A percentile compares a stretch with the other conserved stretches of the same genome.
These are phyloP conservation scores for Globisporangium alternatum DNA, from an alignment of 352 stramenopile genomes.

Conservation along the genomic window DNA sequence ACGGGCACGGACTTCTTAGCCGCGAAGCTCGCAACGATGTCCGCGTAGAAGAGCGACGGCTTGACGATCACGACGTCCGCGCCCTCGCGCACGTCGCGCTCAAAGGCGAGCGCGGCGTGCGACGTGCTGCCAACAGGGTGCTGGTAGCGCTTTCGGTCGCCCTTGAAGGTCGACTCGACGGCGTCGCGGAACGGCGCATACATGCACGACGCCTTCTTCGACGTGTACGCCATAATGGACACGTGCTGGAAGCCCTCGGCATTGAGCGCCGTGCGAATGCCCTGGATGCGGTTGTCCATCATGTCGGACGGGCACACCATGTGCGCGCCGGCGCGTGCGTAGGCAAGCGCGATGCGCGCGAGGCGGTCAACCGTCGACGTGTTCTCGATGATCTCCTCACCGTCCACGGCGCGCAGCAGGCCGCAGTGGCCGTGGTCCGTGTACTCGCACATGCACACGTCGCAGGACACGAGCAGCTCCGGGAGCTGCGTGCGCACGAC, in stretches of 20 bases:
- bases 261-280: slow-evolving; percentile 94
- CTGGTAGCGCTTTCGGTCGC: slow-evolving; percentile 97
- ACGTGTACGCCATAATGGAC: slow-evolving; percentile 98
- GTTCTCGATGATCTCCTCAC: slow-evolving; percentile 97
- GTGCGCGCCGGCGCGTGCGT: slow-evolving; percentile 95
- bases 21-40: slow-evolving; percentile 95
- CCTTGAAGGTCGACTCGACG: slow-evolving; percentile 95
- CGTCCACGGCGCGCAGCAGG: slow-evolving; percentile 84
- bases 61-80: slow-evolving; percentile 99
- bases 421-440: slow-evolving; percentile 88
- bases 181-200: slow-evolving; percentile 97
- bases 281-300: slow-evolving; percentile 97
- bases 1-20: slow-evolving; percentile 93
- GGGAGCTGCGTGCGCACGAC: slow-evolving; percentile 63
- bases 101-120: slow-evolving; percentile 77
- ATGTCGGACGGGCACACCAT: slow-evolving; percentile 97
- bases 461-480: slow-evolving; percentile 79
- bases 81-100: slow-evolving; percentile 83
- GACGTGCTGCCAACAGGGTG: slow-evolving; percentile 84
- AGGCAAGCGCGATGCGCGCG: slow-evolving; percentile 92
- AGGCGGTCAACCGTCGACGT: slow-evolving; percentile 95
- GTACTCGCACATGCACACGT: slow-evolving; percentile 91
- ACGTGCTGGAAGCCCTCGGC: slow-evolving; percentile 96
- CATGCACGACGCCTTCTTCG: slow-evolving; percentile 96
- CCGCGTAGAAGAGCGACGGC: slow-evolving; percentile 97